These are phyloP conservation scores for Pilatotrama ljubarskyi DNA, from an alignment of 768 basidiomycete species.

Conservation along the genomic window DNA sequence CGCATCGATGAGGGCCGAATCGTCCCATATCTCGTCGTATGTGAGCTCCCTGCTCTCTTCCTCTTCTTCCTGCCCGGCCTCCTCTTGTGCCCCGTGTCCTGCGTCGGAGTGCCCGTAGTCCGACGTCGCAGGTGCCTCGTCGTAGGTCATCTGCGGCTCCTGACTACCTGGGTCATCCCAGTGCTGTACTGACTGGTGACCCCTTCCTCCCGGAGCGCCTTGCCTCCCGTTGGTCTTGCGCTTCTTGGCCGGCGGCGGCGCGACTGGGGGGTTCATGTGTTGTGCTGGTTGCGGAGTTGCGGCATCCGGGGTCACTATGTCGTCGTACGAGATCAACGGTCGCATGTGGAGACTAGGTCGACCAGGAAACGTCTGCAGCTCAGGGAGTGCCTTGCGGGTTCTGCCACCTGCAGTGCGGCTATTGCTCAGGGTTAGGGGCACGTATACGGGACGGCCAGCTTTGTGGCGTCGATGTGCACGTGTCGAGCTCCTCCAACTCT, in stretches of 20 bases:
- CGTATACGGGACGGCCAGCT: too few relatives aligned
- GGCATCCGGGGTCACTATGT: conserved; percentile 51
- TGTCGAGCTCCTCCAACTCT: too few relatives aligned
- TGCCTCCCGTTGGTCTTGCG: conserved; percentile 45
- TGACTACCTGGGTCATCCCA: conserved; percentile 43
- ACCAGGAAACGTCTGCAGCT: not conserved
- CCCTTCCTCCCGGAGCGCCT: not conserved
- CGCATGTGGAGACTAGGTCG: conserved; percentile 32
- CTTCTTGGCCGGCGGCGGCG: conserved; percentile 52
- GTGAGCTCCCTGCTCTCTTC: conserved; percentile 65
- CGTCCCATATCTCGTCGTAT: conserved; percentile 83
- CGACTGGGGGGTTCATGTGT: conserved; percentile 20
- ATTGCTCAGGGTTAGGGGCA: too few relatives aligned
- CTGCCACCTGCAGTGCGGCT: too few relatives aligned
- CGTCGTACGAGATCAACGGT: conserved; percentile 61
- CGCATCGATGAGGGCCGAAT: conserved; percentile 77
- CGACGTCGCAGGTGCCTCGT: conserved; percentile 25
- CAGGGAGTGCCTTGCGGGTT: not conserved
- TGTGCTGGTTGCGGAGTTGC: conserved; percentile 15
- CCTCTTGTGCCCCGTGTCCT: conserved; percentile 10
- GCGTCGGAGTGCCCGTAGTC: conserved; percentile 12
- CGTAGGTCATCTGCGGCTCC: conserved; percentile 33
- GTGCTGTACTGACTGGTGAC: conserved; percentile 37
- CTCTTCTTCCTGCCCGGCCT: conserved; percentile 41
- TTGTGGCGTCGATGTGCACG: too few relatives aligned